Evolutionary conservation across 805 yeast genomes (phyloP).

Genomic region (Cyberlindnera veronae): DNA sequence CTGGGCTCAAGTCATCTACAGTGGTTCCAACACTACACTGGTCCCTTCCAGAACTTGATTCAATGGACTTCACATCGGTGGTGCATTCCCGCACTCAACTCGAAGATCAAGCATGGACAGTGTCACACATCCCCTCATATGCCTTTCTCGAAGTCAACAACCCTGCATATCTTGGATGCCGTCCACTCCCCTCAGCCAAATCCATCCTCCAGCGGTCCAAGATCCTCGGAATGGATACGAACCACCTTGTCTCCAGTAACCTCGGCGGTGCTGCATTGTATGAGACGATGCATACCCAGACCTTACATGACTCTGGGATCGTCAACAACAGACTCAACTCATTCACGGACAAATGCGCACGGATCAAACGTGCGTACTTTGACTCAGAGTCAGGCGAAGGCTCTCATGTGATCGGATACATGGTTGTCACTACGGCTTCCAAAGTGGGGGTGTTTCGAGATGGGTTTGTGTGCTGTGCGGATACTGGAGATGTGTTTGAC

Average conservation of each 20-base stretch:
- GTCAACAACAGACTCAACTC: slow-evolving; percentile 13
- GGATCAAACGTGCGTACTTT: slow-evolving; percentile 17
- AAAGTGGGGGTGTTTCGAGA: slow-evolving; percentile 44
- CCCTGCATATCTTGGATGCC: slow-evolving; percentile 41
- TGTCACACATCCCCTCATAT: slow-evolving; percentile 35
- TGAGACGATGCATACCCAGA: slow-evolving; percentile 28
- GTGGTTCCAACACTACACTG: not conserved
- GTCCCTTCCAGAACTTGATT: not conserved
- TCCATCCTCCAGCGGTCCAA: slow-evolving; percentile 40
- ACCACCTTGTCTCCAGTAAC: slow-evolving; percentile 39
- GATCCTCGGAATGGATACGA: slow-evolving; percentile 36
- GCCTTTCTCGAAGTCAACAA: slow-evolving; percentile 49
- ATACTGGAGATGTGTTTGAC: slow-evolving; percentile 42
- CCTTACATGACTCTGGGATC: slow-evolving; percentile 12
- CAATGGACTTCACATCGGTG: slow-evolving; percentile 17
- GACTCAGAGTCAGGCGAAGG: slow-evolving; percentile 6
- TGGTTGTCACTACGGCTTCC: slow-evolving; percentile 43
- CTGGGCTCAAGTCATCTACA: not conserved
- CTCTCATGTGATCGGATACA: slow-evolving; percentile 30
- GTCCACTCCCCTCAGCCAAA: slow-evolving; percentile 31
- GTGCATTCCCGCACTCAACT: slow-evolving; percentile 35
- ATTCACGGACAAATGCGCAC: slow-evolving; percentile 25
- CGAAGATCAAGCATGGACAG: slow-evolving; percentile 54
- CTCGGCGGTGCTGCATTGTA: slow-evolving; percentile 36
- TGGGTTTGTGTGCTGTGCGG: slow-evolving; percentile 45